Evolutionary conservation across 164 flowering plant species (phyloP), one percentile per base, ranked within the genome.

Genomic region (Aristolochia contorta): DNA sequence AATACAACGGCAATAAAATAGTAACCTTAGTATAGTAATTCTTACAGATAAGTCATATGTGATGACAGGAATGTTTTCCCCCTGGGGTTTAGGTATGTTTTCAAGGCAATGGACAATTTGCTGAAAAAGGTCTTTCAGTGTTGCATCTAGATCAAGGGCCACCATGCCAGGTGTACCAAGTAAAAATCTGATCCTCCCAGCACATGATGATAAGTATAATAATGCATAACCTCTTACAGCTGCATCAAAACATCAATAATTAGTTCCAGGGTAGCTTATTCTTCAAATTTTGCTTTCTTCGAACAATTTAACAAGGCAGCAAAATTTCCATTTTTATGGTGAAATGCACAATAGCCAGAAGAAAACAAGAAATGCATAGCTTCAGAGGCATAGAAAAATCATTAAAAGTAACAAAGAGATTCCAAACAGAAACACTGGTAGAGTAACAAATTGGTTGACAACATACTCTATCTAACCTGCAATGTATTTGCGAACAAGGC

Each of bases 151-250:
- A 71, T 91, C 99, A 61, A 94, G 96, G 62, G 99, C 99, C 76
- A 94, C 95, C 93, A 94, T 94, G 64, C 99, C 99, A 15, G 99
- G 95, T 53, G 95, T 86, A 41, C 86, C 87, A 65, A 94, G 78
- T 75, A 94, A 78, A 77, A 88, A 94, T 2, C 93, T 85, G 65
- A 94, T 86, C 79, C 99, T 81, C 64, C 92, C 90, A 71, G 96
- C 95, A 75, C 86, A 85, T 5, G 97, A 85, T 54, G 97, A 88
- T 60, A 94, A 82, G 74, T 85, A 91, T 23, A 96, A 91, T 60
- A 91, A 71, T 60, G 97, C 96, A 80, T 94, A 94, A 43, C 96
- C 97, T 71, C 93, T 82, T 65, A 91, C 81, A 60, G 99, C 99
- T 91, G 88, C 86, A 80, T 32, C 62, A 23, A 62, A 66, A 61